Evolutionary conservation across 2,329 filamentous ascomycete genomes (phyloP), one percentile per base, ranked within the genome.

Genomic region (Epichloe gansuensis): DNA sequence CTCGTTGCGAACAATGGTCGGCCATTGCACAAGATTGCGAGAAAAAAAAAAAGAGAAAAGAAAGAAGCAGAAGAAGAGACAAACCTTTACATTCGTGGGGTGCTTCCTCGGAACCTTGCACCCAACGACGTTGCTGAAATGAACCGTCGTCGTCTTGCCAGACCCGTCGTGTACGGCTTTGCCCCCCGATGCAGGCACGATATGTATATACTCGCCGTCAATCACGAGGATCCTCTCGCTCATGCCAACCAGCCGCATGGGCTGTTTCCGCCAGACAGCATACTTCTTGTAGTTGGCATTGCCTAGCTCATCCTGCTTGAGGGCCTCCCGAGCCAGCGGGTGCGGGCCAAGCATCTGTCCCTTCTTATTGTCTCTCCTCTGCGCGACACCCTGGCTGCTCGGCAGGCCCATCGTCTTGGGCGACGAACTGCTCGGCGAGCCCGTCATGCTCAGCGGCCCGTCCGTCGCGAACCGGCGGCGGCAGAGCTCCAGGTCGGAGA

Each of bases 171-270:
- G 77, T 53, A 81, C 69, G 11, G 80, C 78, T 63, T 85, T 87
- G 39, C 82, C 82, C 77, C 77, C 77, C 2, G 78, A 78, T 2
- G 79, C 75, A 27, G 87, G 86, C 77, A 89, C 84, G 60, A 94
- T 89, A 66, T 91, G 87, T 55, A 94, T 81, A 65, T 90, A 93
- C 64, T 94, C 88, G 54, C 86, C 86, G 60, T 91, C 87, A 57
- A 94, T 87, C 46, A 85, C 82, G 42, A 93, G 72, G 9, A 88
- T 79, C 53, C 86, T 80, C 59, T 89, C 85, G 54, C 87, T 86
- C 61, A 85, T 78, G 4, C 81, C 82, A 42, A 87, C 82, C 60
- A 93, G 85, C 25, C 85, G 82, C 77, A 93, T 88, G 8, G 85
- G 83, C 66, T 90, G 86, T 67, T 89, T 88, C 56, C 87, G 81